Conservation (phyloP, 2,329 filamentous ascomycete genomes). For the Cercospora beticola region DNA sequence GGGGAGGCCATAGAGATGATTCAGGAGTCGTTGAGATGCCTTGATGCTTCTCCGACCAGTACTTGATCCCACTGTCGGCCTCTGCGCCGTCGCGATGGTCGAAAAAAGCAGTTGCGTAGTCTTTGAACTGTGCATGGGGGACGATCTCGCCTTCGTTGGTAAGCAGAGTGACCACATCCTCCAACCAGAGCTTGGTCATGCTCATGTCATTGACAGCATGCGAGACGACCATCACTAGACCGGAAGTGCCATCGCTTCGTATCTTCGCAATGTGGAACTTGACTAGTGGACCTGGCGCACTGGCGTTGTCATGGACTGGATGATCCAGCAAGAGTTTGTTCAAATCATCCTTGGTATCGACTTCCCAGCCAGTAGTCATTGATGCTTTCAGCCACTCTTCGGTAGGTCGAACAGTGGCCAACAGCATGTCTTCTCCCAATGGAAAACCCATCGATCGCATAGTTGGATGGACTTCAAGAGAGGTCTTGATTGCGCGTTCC, state of each 20-base stretch:
- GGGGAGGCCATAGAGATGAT: slow-evolving; percentile 33
- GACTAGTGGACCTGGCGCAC: slow-evolving; percentile 33
- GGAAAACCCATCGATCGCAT: slow-evolving; percentile 34
- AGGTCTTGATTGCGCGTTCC: slow-evolving; percentile 32
- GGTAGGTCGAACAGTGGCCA: slow-evolving; percentile 32
- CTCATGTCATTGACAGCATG: slow-evolving; percentile 37
- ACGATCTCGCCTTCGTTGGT: slow-evolving; percentile 30
- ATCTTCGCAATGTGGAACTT: slow-evolving; percentile 34
- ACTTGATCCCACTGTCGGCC: slow-evolving; percentile 33
- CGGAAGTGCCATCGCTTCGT: slow-evolving; percentile 31
- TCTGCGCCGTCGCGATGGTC: slow-evolving; percentile 33
- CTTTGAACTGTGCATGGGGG: slow-evolving; percentile 34
- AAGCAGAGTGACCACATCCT: slow-evolving; percentile 33
- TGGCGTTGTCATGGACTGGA: slow-evolving; percentile 33
- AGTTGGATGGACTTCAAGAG: slow-evolving; percentile 33
- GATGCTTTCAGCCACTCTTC: slow-evolving; percentile 33
- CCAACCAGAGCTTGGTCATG: slow-evolving; percentile 39
- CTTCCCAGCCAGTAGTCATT: slow-evolving; percentile 34
- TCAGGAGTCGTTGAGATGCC: slow-evolving; percentile 32
- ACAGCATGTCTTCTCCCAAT: slow-evolving; percentile 31
- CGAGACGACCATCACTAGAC: slow-evolving; percentile 34
- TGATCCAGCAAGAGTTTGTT: slow-evolving; percentile 32
- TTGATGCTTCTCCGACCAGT: slow-evolving; percentile 35
- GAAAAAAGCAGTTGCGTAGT: slow-evolving; percentile 37
- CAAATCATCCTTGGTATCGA: slow-evolving; percentile 34